These are phyloP conservation scores for Geranium incanum DNA, from an alignment of 441 rosid species.

Conservation along the genomic window DNA sequence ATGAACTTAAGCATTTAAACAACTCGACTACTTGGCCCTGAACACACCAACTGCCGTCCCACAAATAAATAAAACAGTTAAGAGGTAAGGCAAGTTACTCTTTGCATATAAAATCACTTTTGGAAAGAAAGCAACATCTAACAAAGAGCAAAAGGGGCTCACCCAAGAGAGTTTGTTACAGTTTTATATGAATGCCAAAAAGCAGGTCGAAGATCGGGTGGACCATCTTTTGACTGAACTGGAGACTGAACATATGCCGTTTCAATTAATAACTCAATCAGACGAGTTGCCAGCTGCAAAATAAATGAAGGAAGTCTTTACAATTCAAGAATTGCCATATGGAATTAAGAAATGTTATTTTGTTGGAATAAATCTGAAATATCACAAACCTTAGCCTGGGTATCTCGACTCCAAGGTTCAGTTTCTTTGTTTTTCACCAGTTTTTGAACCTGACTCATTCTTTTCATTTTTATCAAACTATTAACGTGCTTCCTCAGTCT, in stretches of 20 bases:
- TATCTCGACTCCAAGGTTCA: constrained; percentile 85
- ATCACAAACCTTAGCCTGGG: constrained; percentile 69
- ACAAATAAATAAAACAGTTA: background rate
- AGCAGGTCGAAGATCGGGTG: constrained; percentile 92
- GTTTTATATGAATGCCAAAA: constrained; percentile 45
- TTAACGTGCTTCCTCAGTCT: constrained; percentile 55
- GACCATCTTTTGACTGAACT: constrained; percentile 57
- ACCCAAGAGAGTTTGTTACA: background rate
- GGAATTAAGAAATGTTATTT: constrained; percentile 10
- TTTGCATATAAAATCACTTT: background rate
- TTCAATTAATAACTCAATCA: constrained; percentile 75
- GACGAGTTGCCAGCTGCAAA: constrained; percentile 70
- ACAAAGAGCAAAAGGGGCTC: constrained; percentile 18
- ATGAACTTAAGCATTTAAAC: background rate
- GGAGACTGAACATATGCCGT: constrained; percentile 90
- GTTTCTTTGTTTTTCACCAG: constrained; percentile 53
- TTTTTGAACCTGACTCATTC: constrained; percentile 45
- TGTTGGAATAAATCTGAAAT: constrained; percentile 16
- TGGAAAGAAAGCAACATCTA: background rate
- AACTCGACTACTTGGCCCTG: background rate
- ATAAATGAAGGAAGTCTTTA: background rate
- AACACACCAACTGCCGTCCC: background rate
- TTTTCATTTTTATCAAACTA: constrained; percentile 56
- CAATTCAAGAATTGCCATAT: constrained; percentile 20
- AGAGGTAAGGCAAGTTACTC: background rate